A percentile compares a stretch with the other conserved stretches of the same genome.
These are phyloP conservation scores for Lagenidium giganteum DNA, from an alignment of 352 stramenopile genomes.

Conservation along the genomic window DNA sequence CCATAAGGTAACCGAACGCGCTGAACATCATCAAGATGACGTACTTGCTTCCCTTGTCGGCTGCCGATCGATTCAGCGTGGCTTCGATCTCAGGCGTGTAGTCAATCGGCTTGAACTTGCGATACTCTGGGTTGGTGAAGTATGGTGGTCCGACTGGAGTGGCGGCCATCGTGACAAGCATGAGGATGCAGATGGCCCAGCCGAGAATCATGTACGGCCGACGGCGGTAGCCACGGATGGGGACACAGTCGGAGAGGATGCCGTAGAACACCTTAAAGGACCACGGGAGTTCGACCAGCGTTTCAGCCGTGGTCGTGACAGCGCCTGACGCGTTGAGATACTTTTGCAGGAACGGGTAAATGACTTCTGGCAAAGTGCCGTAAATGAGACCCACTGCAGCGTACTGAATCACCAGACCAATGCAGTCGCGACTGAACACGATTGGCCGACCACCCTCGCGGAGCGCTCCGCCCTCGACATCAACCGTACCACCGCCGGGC, in stretches of 20 bases:
- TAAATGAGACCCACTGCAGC: slow-evolving; percentile 37
- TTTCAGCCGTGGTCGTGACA: slow-evolving; percentile 16
- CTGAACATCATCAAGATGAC: slow-evolving; percentile 70
- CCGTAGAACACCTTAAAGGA: slow-evolving; percentile 65
- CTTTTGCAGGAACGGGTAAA: slow-evolving; percentile 41
- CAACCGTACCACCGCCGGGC: slow-evolving; percentile 13
- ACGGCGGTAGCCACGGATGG: slow-evolving; percentile 48
- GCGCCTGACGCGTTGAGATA: slow-evolving; percentile 35
- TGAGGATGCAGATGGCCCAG: slow-evolving; percentile 36
- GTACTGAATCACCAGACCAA: slow-evolving; percentile 45
- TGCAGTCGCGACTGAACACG: slow-evolving; percentile 19
- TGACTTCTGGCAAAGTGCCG: slow-evolving; percentile 25
- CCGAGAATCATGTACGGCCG: slow-evolving; percentile 60
- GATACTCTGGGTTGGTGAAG: slow-evolving; percentile 22
- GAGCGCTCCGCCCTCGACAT: slow-evolving; percentile 32
- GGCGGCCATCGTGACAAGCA: slow-evolving; percentile 36
- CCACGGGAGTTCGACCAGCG: slow-evolving; percentile 36
- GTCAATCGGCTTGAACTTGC: slow-evolving; percentile 9
- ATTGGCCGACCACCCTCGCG: slow-evolving; percentile 24
- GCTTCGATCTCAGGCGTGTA: slow-evolving; percentile 23
- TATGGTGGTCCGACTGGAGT: slow-evolving; percentile 37
- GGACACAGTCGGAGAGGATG: slow-evolving; percentile 49
- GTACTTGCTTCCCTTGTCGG: slow-evolving; percentile 38
- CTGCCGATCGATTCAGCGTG: slow-evolving; percentile 28
- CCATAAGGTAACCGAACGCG: slow-evolving; percentile 67